A percentile compares a stretch with the other conserved stretches of the same genome.
Evolutionary conservation across 1,139 yeast genomes (phyloP).

Genomic region (Pichia sp.): DNA sequence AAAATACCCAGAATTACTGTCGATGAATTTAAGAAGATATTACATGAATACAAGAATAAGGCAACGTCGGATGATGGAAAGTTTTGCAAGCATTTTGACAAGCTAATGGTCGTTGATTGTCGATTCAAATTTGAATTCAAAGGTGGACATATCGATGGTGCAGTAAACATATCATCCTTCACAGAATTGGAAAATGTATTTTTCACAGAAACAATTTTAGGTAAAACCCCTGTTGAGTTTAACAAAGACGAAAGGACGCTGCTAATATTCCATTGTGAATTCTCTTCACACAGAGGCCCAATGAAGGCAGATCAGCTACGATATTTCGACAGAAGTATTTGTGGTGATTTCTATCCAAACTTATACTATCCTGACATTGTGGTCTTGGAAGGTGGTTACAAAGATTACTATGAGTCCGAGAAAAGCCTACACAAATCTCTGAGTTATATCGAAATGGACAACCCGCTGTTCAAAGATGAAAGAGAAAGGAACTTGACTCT

Average conservation of each 20-base stretch:
- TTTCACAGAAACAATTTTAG: slow-evolving; percentile 27
- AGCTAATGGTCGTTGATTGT: slow-evolving; percentile 71
- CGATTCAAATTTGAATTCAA: slow-evolving; percentile 86
- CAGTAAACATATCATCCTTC: slow-evolving; percentile 72
- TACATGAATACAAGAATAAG: slow-evolving; percentile 32
- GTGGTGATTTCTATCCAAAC: slow-evolving; percentile 72
- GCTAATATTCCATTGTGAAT: slow-evolving; percentile 89
- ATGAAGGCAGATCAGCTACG: slow-evolving; percentile 84
- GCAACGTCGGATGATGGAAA: slow-evolving; percentile 4
- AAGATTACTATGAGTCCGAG: slow-evolving; percentile 55
- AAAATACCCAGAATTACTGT: slow-evolving; percentile 61
- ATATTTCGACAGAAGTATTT: slow-evolving; percentile 71
- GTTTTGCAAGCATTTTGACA: slow-evolving; percentile 53
- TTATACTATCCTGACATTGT: slow-evolving; percentile 84
- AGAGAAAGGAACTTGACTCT: slow-evolving; percentile 72
- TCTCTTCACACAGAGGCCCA: slow-evolving; percentile 89
- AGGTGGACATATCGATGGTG: slow-evolving; percentile 89
- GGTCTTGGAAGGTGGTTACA: slow-evolving; percentile 88
- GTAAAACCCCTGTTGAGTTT: slow-evolving; percentile 23
- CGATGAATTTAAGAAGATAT: slow-evolving; percentile 57
- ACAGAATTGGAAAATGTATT: slow-evolving; percentile 58
- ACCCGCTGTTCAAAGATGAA: slow-evolving; percentile 56
- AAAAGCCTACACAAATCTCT: slow-evolving; percentile 45
- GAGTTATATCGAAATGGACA: slow-evolving; percentile 84
- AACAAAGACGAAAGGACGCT: slow-evolving; percentile 38